Conservation (phyloP, 1,284 basidiomycete species). For the Moesziomyces sp. region DNA sequence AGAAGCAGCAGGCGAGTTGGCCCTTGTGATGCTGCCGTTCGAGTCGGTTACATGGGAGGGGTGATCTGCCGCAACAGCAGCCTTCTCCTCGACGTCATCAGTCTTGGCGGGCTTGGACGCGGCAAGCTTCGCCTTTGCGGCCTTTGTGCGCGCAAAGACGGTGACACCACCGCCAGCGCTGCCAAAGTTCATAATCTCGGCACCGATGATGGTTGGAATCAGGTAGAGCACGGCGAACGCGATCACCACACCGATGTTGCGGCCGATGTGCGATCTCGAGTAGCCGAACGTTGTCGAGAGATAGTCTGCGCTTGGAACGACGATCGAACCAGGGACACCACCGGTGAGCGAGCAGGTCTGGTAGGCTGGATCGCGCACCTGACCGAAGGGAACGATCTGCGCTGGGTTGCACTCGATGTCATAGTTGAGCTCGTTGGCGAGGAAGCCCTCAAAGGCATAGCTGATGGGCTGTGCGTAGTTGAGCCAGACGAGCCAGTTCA, state of each 20-base stretch:
- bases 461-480: slow-evolving; percentile 69
- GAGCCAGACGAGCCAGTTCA: slow-evolving; percentile 80
- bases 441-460: slow-evolving; percentile 80
- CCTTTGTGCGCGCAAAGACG: slow-evolving; percentile 53
- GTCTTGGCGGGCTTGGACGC: slow-evolving; percentile 9
- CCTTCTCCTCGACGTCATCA: slow-evolving; percentile 32
- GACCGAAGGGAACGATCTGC: slow-evolving; percentile 32
- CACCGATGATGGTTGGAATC: slow-evolving; percentile 56
- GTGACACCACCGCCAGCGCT: slow-evolving; percentile 59
- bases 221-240: slow-evolving; percentile 59
- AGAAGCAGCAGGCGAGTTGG: slow-evolving; percentile 26
- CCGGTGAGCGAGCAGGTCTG: slow-evolving; percentile 70
- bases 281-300: slow-evolving; percentile 76
- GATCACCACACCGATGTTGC: slow-evolving; percentile 70
- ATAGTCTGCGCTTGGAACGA: slow-evolving; percentile 70
- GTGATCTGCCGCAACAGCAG: slow-evolving; percentile 5
- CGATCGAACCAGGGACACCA: slow-evolving; percentile 65
- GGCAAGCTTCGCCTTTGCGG: slow-evolving; percentile 28
- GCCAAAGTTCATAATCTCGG: slow-evolving; percentile 52
- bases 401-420: slow-evolving; percentile 40
- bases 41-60: slow-evolving; percentile 2
- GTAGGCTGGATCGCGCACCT: slow-evolving; percentile 17
- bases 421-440: slow-evolving; percentile 70
- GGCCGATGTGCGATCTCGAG: slow-evolving; percentile 70
- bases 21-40: slow-evolving; percentile 40